Evolutionary conservation across 345 rosid species (phyloP).

Genomic region (Chamaenerion angustifolium): DNA sequence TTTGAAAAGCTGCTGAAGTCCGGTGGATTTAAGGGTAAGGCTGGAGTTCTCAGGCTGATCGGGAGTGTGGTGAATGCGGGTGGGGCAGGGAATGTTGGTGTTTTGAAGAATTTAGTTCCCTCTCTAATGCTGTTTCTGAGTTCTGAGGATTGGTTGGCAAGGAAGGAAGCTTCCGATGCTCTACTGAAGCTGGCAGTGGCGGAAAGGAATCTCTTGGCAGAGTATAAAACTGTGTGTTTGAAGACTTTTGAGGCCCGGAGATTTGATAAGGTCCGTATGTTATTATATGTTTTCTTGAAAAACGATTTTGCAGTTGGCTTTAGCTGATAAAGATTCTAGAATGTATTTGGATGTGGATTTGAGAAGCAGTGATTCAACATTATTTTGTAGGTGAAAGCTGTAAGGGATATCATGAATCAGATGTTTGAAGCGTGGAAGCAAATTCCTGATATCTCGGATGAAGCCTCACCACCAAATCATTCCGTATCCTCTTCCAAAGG

Average conservation of each 20-base stretch:
- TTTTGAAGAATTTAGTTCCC: constrained; percentile 33
- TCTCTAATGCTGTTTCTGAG: constrained; percentile 52
- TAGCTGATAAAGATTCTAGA: neutral
- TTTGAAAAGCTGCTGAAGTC: constrained; percentile 64
- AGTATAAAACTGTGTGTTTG: constrained; percentile 50
- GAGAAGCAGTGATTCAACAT: neutral
- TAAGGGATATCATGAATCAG: constrained; percentile 81
- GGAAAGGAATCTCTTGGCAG: constrained; percentile 57
- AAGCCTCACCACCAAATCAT: constrained; percentile 47
- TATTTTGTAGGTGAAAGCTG: constrained; percentile 64
- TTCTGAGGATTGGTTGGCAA: constrained; percentile 73
- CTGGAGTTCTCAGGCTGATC: constrained; percentile 58
- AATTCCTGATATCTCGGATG: constrained; percentile 77
- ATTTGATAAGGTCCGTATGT: constrained; percentile 58
- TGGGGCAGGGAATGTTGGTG: constrained; percentile 27
- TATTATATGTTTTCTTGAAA: neutral
- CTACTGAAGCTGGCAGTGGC: constrained; percentile 53
- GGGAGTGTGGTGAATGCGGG: constrained; percentile 82
- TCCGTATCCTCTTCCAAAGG: constrained; percentile 65
- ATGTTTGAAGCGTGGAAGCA: constrained; percentile 90
- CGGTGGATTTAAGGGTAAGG: constrained; percentile 60
- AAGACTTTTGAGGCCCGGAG: constrained; percentile 58
- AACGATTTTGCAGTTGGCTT: neutral
- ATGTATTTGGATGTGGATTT: neutral
- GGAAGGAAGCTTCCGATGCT: constrained; percentile 84